Evolutionary conservation across 2,329 filamentous ascomycete genomes (phyloP).

Genomic region (Pseudonectria foliicola): DNA sequence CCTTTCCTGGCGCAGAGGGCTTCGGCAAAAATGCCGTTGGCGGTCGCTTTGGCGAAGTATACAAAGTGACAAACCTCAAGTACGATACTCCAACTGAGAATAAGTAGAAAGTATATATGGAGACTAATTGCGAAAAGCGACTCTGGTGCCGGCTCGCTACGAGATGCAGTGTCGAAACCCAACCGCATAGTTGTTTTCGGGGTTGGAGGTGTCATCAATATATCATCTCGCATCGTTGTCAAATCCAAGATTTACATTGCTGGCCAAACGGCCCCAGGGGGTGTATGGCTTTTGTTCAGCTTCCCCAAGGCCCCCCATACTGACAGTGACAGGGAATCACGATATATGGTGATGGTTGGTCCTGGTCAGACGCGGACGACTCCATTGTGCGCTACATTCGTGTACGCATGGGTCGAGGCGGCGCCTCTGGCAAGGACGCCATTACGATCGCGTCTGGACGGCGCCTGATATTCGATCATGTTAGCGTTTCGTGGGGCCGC

Average conservation of each 20-base stretch:
- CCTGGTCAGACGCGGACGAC: constrained; percentile 44
- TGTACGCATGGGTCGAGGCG: constrained; percentile 45
- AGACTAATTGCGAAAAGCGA: no score
- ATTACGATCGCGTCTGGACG: constrained; percentile 44
- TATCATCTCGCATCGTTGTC: constrained; percentile 36
- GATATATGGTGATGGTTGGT: constrained; percentile 47
- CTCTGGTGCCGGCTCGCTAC: constrained; percentile 24
- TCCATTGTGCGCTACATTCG: constrained; percentile 49
- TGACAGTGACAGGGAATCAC: constrained; percentile 34
- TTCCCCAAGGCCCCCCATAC: constrained; percentile 27
- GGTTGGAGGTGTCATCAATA: constrained; percentile 40
- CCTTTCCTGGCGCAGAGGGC: constrained; percentile 32
- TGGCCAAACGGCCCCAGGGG: constrained; percentile 41
- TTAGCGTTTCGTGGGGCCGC: constrained; percentile 47
- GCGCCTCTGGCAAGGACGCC: constrained; percentile 45
- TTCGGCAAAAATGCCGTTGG: constrained; percentile 22
- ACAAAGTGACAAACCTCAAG: constrained; percentile 30
- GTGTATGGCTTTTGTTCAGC: background rate
- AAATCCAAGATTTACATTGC: constrained; percentile 35
- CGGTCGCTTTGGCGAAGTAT: constrained; percentile 28
- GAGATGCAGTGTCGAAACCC: constrained; percentile 31
- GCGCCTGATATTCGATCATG: constrained; percentile 51
- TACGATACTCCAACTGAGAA: constrained; percentile 11
- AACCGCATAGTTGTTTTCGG: constrained; percentile 41
- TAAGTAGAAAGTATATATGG: no score